Evolutionary conservation across 805 yeast genomes (phyloP), one percentile per base, ranked within the genome.

Genomic region (Ogataea populi-albae): DNA sequence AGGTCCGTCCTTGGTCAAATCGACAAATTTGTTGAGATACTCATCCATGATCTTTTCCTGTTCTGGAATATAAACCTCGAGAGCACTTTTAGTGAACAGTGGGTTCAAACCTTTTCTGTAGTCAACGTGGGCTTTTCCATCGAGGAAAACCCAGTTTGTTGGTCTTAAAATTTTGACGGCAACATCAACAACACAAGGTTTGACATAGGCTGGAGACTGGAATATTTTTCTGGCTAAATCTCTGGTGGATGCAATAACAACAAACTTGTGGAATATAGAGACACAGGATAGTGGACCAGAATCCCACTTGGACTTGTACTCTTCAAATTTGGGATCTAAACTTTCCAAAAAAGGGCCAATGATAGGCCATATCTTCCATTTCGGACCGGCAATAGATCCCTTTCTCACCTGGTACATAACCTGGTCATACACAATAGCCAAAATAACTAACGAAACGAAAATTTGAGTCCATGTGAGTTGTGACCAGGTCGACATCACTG

Each of bases 151-250:
- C 98, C 98, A 93, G 69, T 91, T 93, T 30, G 91, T 73, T 30
- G 98, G 97, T 64, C 98, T 79, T 55, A 93, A 69, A 48, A 93
- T 86, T 65, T 93, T 93, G 45, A 81, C 73, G 15, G 98, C 98
- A 36, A 88, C 98, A 59, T 93, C 98, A 46, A 93, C 98, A 41
- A 93, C 96, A 68, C 98, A 93, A 5, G 98, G 98, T 63, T 88
- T 88, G 43, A 88, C 97, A 56, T 73, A 93, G 32, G 77, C 73
- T 26, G 96, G 95, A 14, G 95, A 79, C 56, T 77, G 81, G 53
- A 91, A 72, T 41, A 88, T 78, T 54, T 89, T 89, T 59, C 96
- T 78, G 20, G 96, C 83, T 41, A 89, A 69, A 50, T 88, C 96
- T 56, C 96, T 79, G 19, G 81, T 72, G 10, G 93, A 80, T 6